These are phyloP conservation scores for Phaseolus coccineus DNA, from an alignment of 331 rosid genomes.

Conservation along the genomic window DNA sequence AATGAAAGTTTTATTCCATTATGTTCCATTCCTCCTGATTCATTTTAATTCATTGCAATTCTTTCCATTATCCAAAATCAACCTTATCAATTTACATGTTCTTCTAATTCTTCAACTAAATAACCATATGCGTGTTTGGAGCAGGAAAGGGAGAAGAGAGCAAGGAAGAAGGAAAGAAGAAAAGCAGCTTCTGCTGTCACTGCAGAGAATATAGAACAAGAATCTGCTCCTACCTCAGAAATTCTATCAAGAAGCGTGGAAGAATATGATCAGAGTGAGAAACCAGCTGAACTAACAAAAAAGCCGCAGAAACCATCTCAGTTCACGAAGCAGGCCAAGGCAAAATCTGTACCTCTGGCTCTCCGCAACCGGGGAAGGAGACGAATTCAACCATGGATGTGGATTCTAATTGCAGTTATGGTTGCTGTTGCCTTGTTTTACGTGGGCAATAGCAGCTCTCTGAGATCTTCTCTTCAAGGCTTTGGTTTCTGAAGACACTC, in stretches of 20 bases:
- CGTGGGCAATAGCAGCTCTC: slow-evolving; percentile 57
- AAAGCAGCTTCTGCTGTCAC: slow-evolving; percentile 52
- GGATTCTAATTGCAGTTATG: slow-evolving; percentile 54
- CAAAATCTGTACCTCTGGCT: slow-evolving; percentile 69
- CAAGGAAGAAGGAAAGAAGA: slow-evolving; percentile 77
- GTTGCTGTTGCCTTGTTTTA: slow-evolving; percentile 55
- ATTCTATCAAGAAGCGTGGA: slow-evolving; percentile 40
- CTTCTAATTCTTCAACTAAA: slow-evolving; percentile 2
- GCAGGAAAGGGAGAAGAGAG: slow-evolving; percentile 81
- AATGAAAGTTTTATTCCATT: background rate
- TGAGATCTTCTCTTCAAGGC: slow-evolving; percentile 49
- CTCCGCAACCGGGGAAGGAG: slow-evolving; percentile 81
- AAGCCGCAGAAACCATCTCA: slow-evolving; percentile 61
- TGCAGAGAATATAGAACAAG: slow-evolving; percentile 52
- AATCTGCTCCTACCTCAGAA: slow-evolving; percentile 53
- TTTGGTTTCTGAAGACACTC: slow-evolving; percentile 59
- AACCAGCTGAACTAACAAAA: slow-evolving; percentile 51
- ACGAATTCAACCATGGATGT: slow-evolving; percentile 85
- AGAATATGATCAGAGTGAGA: slow-evolving; percentile 57
- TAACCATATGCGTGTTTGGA: slow-evolving; percentile 22
- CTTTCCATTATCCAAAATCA: background rate
- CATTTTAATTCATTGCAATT: background rate
- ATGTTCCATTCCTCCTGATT: background rate
- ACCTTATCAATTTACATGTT: background rate
- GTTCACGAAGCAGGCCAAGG: slow-evolving; percentile 62